A percentile compares a stretch with the other conserved stretches of the same genome.
phyloP scores from a whole-genome alignment of 257 asterid genomes.

The Ophiorrhiza pumila region DNA sequence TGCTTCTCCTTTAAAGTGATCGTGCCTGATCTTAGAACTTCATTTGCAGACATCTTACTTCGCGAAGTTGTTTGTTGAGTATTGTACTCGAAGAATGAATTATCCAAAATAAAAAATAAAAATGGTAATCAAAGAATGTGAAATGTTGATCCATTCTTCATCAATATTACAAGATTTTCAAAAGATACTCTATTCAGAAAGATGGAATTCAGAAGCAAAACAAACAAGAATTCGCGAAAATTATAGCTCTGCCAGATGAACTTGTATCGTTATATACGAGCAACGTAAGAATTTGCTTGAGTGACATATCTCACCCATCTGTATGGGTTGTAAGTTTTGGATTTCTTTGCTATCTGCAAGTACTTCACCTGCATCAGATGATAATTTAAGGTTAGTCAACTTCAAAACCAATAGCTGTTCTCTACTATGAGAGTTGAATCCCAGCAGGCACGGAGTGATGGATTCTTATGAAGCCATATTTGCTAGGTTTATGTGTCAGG shows the following conservation, averaged over 20 bases:
- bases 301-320: slow-evolving; percentile 99
- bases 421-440: background rate
- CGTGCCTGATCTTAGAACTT: no score
- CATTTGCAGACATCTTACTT: no score
- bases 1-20: no score
- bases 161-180: background rate
- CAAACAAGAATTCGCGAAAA: background rate
- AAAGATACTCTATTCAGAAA: background rate
- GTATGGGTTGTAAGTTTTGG: slow-evolving; percentile 76
- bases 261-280: slow-evolving; percentile 59
- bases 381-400: slow-evolving; percentile 16
- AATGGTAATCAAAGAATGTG: background rate
- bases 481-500: background rate
- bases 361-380: slow-evolving; percentile 73
- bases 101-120: no score
- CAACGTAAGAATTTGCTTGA: slow-evolving; percentile 95
- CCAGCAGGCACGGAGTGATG: background rate
- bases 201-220: background rate
- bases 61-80: no score
- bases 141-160: background rate
- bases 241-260: background rate
- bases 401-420: background rate
- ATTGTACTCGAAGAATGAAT: no score
- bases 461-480: background rate
- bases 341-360: slow-evolving; percentile 83